A percentile compares a stretch with the other conserved stretches of the same genome.
phyloP scores from a whole-genome alignment of 352 stramenopile genomes.

The Phytophthora cactorum region DNA sequence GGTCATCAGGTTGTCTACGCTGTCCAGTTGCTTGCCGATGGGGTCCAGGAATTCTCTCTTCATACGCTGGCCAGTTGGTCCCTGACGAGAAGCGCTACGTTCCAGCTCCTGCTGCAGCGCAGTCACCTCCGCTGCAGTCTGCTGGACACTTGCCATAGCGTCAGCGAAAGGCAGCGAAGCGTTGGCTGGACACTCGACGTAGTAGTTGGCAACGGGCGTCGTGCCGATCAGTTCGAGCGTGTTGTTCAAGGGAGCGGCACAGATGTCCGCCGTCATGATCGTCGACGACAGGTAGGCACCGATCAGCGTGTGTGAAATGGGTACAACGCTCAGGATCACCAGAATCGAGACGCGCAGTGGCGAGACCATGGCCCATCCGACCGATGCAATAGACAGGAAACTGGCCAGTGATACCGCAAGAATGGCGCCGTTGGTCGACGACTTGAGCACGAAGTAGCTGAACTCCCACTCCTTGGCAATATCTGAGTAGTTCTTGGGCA shows the following conservation, averaged over 20 bases:
- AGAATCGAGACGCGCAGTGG: constrained; percentile 79
- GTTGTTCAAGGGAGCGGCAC: constrained; percentile 69
- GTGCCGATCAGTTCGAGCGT: constrained; percentile 63
- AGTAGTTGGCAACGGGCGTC: constrained; percentile 62
- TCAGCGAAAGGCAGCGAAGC: constrained; percentile 53
- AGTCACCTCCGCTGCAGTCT: constrained; percentile 38
- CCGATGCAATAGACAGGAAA: constrained; percentile 81
- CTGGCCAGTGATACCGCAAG: constrained; percentile 71
- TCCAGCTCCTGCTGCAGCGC: constrained; percentile 59
- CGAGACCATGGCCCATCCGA: constrained; percentile 83
- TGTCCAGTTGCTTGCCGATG: constrained; percentile 56
- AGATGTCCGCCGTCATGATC: constrained; percentile 86
- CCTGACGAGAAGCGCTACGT: constrained; percentile 54
- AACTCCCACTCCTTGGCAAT: constrained; percentile 68
- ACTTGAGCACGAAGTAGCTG: constrained; percentile 86
- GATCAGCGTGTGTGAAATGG: constrained; percentile 81
- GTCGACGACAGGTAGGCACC: constrained; percentile 81
- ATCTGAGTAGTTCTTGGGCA: constrained; percentile 66
- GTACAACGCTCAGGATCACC: constrained; percentile 76
- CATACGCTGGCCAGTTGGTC: constrained; percentile 61
- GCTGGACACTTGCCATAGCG: constrained; percentile 35
- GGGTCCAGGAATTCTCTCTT: constrained; percentile 78
- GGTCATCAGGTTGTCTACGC: constrained; percentile 33
- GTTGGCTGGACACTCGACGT: constrained; percentile 67
- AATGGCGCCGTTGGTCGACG: constrained; percentile 82